Conservation (phyloP, 2,329 filamentous ascomycete genomes). For the Fusarium sp. region DNA sequence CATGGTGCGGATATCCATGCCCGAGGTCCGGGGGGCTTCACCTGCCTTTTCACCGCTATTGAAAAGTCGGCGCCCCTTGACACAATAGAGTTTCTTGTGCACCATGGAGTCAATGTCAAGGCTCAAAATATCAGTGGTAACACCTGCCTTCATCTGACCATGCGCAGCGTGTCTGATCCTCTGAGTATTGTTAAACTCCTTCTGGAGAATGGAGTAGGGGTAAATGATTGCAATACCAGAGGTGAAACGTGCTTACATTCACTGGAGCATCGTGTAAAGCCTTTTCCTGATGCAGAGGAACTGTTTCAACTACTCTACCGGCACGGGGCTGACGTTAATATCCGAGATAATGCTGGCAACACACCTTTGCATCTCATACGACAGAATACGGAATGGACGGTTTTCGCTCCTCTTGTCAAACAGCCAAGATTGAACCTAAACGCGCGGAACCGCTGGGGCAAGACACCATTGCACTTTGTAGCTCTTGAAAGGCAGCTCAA, state of each 20-base stretch:
- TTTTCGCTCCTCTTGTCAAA: neutral
- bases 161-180: fast-evolving
- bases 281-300: fast-evolving
- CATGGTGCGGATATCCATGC: neutral
- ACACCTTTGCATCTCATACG: neutral
- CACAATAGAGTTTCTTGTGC: no score
- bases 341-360: fast-evolving
- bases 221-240: fast-evolving
- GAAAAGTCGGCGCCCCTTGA: no score
- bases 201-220: neutral
- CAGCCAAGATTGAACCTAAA: fast-evolving
- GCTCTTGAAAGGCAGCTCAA: fast-evolving
- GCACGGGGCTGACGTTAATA: fast-evolving
- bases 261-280: fast-evolving
- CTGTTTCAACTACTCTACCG: fast-evolving
- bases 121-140: fast-evolving
- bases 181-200: fast-evolving
- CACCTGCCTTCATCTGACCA: fast-evolving
- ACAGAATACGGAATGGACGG: fast-evolving
- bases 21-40: fast-evolving
- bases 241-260: neutral
- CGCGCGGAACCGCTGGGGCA: fast-evolving
- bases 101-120: neutral
- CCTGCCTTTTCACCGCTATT: no score
- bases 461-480: neutral